phyloP scores from a whole-genome alignment of 768 basidiomycete genomes.

The Naematelia aurantialba region DNA sequence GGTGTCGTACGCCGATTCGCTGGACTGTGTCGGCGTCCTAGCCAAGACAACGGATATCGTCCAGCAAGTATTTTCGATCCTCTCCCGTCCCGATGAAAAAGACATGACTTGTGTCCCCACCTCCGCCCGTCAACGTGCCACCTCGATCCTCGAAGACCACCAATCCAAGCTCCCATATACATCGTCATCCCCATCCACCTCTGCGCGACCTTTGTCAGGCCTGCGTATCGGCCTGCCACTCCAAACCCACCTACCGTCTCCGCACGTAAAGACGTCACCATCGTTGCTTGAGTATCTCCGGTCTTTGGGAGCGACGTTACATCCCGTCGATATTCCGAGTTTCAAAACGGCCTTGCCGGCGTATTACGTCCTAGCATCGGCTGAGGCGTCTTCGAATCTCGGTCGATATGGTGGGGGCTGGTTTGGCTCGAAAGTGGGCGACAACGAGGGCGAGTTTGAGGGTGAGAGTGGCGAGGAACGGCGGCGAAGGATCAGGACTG shows the following conservation, averaged over 20 bases:
- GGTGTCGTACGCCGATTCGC: constrained; percentile 85
- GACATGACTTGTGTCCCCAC: constrained; percentile 70
- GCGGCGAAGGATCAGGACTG: constrained; percentile 53
- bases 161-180: not conserved
- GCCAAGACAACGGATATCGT: constrained; percentile 58
- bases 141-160: constrained; percentile 1
- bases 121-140: constrained; percentile 34
- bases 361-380: constrained; percentile 93
- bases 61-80: constrained; percentile 56
- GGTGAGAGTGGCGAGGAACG: constrained; percentile 53
- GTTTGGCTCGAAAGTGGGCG: constrained; percentile 57
- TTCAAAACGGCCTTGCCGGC: constrained; percentile 75
- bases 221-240: constrained; percentile 73
- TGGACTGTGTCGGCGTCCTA: constrained; percentile 89
- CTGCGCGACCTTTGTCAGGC: constrained; percentile 51
- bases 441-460: constrained; percentile 54
- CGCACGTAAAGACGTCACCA: constrained; percentile 9
- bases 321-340: constrained; percentile 69
- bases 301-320: constrained; percentile 62
- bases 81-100: constrained; percentile 59
- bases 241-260: constrained; percentile 50
- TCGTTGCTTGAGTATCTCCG: constrained; percentile 53
- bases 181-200: too few relatives aligned
- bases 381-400: constrained; percentile 88
- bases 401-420: constrained; percentile 84